These are phyloP conservation scores for Garcia nutans DNA, from an alignment of 345 rosid genomes.

Conservation along the genomic window DNA sequence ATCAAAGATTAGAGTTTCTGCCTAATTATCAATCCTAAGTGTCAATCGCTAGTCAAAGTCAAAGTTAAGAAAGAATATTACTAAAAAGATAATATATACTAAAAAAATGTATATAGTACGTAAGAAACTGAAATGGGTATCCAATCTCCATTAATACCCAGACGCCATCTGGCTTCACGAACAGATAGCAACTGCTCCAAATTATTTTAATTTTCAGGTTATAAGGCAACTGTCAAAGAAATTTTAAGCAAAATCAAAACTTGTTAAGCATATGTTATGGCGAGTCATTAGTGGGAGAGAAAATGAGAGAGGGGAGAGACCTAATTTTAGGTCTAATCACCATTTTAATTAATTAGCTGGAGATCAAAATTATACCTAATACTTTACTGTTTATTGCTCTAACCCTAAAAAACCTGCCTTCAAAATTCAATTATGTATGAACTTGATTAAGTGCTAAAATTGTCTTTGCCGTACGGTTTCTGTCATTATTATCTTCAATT, in stretches of 20 bases:
- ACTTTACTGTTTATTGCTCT: not conserved
- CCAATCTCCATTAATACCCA: not conserved
- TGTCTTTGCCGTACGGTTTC: not conserved
- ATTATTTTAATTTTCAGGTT: not conserved
- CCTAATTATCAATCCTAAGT: too few species aligned
- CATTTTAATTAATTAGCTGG: not conserved
- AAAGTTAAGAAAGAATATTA: not conserved
- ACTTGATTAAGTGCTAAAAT: too few species aligned
- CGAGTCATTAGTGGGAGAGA: not conserved
- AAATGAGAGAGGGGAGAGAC: not conserved
- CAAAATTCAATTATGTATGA: not conserved
- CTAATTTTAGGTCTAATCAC: slow-evolving; percentile 14
- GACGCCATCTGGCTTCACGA: not conserved
- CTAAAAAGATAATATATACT: too few species aligned
- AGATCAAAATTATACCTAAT: too few species aligned
- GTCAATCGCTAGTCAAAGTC: not conserved
- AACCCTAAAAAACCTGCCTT: not conserved
- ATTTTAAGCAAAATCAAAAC: not conserved
- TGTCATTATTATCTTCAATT: not conserved
- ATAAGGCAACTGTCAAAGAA: not conserved
- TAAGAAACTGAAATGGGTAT: not conserved
- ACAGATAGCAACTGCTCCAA: not conserved
- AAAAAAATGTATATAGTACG: not conserved
- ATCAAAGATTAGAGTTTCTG: not conserved
- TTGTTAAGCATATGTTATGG: not conserved